Base-by-base conservation (phyloP, 2,329 filamentous ascomycete genomes). In the Calonectria naviculata region DNA sequence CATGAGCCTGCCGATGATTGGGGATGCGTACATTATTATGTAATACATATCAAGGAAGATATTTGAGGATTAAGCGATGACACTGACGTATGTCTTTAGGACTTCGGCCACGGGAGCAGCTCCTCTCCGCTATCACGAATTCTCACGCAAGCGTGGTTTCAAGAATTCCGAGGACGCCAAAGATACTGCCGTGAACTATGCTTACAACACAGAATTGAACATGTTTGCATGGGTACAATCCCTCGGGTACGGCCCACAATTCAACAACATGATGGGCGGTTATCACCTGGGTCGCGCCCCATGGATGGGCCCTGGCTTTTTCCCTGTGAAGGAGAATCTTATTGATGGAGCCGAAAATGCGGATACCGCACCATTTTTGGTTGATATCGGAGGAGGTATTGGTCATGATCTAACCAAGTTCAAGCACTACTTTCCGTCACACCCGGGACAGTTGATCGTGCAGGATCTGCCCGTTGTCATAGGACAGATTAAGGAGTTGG, bases 391-490 rank as follows among this genome's bases (percentile, higher is more conserved):
- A 34, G 83, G 83, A 7, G 78, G 78, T 4, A 65, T 81, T 4
- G 83, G 83, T 0, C 81, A 84, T 54, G 81, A 84, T 56, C 67
- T 84, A 5, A 75, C 75, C 17, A 79, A 80, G 36, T 83, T 84
- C 29, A 64, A 74, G 3, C 71, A 74, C 0, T 82, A 84, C 58
- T 82, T 83, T 70, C 82, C 85, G 0, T 62, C 81, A 0, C 75
- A 80, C 0, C 82, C 83, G 0, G 87, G 87, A 3, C 79, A 81
- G 5, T 75, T 89, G 3, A 76, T 89, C 1, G 78, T 89, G 0
- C 87, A 90, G 73, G 88, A 90, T 71, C 78, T 86, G 7, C 81
- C 84, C 0, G 76, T 80, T 3, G 84, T 88, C 7, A 81, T 85
- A 26, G 72, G 67, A 8, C 76, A 83, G 61, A 80, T 82, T 24